Evolutionary conservation across 306 rosid genomes (phyloP), one percentile per base, ranked within the genome.

Genomic region (Medicago lupulina): DNA sequence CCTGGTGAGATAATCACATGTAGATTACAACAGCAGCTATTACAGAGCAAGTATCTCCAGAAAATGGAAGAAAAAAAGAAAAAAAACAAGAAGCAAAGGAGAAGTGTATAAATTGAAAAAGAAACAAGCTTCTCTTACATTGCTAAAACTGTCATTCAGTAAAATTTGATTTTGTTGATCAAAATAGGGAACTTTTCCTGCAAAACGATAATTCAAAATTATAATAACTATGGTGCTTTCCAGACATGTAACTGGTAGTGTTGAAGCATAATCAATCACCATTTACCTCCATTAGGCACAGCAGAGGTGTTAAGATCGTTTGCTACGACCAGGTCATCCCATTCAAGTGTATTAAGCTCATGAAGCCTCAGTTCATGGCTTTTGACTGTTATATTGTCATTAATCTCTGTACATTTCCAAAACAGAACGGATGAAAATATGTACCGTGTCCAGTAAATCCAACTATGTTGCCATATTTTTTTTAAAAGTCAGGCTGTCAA

Each of bases 301-400:
- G 66, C 17, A 47, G 80, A 39, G 67, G 85, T 67, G 79, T 64
- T 71, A 63, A 64, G 84, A 73, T 90, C 97, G 62, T 85, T 79
- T 75, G 83, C 23, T 55, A 62, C 87, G 62, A 96, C 97, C 58
- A 96, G 96, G 18, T 96, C 99, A 78, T 96, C 97, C 99, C 99
- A 96, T 50, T 96, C 99, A 53, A 96, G 99, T 58, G 99, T 92
- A 81, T 96, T 96, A 78, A 96, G 88, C 84, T 96, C 99, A 62
- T 86, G 94, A 67, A 94, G 96, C 81, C 81, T 84, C 82, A 79
- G 74, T 71, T 94, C 92, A 67, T 87, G 87, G 83, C 67, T 86
- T 75, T 61, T 75, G 82, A 77, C 86, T 7, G 84, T 83, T 79
- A 70, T 34, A 78, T 61, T 75, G 61, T 78, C 82, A 78, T 76